Conservation (phyloP, 495 filamentous ascomycete species). For the Aspergillus sparsus region DNA sequence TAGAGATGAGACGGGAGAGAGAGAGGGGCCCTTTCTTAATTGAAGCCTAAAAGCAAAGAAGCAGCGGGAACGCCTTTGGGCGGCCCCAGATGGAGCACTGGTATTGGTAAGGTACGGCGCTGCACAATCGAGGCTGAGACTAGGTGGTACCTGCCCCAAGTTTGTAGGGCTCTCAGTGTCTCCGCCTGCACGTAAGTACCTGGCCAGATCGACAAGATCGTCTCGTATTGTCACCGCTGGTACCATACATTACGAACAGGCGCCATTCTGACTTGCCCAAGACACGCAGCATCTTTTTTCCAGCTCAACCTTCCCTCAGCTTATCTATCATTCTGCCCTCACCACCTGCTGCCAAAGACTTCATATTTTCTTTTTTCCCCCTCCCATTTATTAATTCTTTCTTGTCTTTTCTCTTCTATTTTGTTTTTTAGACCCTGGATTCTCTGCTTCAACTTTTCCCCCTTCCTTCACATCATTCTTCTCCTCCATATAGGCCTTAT, state of each 20-base stretch:
- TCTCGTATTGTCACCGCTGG: conserved; percentile 22
- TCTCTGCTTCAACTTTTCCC: not conserved
- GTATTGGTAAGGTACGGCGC: conserved; percentile 9
- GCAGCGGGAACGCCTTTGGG: conserved; percentile 19
- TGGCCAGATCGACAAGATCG: conserved; percentile 25
- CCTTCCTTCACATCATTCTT: too few species aligned
- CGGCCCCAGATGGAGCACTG: conserved; percentile 17
- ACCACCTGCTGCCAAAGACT: conserved; percentile 20
- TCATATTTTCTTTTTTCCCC: conserved; percentile 16
- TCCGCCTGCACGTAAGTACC: conserved; percentile 13
- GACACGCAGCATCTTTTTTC: conserved; percentile 30
- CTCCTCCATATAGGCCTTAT: conserved; percentile 4
- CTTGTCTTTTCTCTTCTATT: conserved; percentile 12
- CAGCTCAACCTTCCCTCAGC: conserved; percentile 22
- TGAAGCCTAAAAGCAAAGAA: conserved; percentile 22
- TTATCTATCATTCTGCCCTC: conserved; percentile 24
- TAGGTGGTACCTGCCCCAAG: conserved; percentile 15
- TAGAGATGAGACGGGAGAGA: too few species aligned
- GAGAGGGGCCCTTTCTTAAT: conserved; percentile 7
- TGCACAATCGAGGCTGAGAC: not conserved
- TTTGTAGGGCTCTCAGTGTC: conserved; percentile 9
- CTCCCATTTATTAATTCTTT: conserved; percentile 20
- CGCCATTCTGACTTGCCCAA: conserved; percentile 9
- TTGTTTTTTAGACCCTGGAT: conserved; percentile 2
- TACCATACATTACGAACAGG: conserved; percentile 3